phyloP scores from a whole-genome alignment of 1,139 yeast species.

The Saccharomyces hybrid region DNA sequence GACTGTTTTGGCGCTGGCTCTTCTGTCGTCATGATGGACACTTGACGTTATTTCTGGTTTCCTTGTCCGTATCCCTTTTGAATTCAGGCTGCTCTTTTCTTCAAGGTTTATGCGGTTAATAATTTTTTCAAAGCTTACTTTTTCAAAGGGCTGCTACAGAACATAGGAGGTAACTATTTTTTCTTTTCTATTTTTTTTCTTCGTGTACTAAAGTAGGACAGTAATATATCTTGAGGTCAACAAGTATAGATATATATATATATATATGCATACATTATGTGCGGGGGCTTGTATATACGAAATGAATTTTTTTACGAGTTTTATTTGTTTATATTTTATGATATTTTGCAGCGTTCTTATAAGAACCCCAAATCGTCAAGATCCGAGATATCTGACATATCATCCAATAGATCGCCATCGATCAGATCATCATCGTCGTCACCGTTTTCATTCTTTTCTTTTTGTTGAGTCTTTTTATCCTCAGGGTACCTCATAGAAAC shows the following conservation, averaged over 20 bases:
- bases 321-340: constrained; percentile 50
- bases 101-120: not conserved
- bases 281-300: not conserved
- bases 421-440: constrained; percentile 17
- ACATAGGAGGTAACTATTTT: not conserved
- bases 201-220: not conserved
- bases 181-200: not conserved
- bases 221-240: not conserved
- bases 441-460: constrained; percentile 14
- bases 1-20: not conserved
- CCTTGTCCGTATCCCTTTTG: not conserved
- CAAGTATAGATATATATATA: not conserved
- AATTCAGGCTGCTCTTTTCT: not conserved
- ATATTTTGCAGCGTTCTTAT: constrained; percentile 13
- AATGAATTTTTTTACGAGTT: not conserved
- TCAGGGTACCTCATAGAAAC: constrained; percentile 91
- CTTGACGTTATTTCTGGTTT: not conserved
- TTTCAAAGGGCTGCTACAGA: not conserved
- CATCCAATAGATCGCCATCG: constrained; percentile 26
- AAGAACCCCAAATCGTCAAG: constrained; percentile 29
- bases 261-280: too few species aligned
- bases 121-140: not conserved
- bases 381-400: constrained; percentile 30
- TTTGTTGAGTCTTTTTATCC: constrained; percentile 18
- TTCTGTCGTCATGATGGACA: not conserved